Evolutionary conservation across 2,329 filamentous ascomycete species (phyloP).

Genomic region (Trichoderma sp.): DNA sequence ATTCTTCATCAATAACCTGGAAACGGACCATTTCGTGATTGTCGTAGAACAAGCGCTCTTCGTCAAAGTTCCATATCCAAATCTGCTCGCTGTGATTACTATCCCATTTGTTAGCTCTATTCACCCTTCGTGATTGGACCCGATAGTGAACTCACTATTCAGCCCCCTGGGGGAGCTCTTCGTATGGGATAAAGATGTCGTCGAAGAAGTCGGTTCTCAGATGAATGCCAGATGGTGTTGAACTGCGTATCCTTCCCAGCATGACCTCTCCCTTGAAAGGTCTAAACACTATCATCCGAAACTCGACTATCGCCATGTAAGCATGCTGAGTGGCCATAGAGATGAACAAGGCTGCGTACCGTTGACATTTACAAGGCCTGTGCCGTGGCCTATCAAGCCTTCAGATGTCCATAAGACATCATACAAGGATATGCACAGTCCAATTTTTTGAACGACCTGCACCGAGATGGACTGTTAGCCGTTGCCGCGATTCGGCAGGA

Average conservation of each 20-base stretch:
- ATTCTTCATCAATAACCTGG: constrained; percentile 80
- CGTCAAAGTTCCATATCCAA: constrained; percentile 81
- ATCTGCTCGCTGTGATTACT: constrained; percentile 72
- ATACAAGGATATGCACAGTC: constrained; percentile 89
- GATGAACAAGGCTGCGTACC: constrained; percentile 46
- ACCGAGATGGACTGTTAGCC: neutral
- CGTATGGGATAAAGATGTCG: constrained; percentile 77
- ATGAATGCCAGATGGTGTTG: constrained; percentile 68
- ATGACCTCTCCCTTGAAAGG: constrained; percentile 95
- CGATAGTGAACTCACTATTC: constrained; percentile 61
- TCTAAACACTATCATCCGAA: constrained; percentile 87
- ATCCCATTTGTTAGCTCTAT: constrained; percentile 25
- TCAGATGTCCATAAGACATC: constrained; percentile 87
- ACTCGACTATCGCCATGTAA: constrained; percentile 64
- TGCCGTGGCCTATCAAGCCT: constrained; percentile 88
- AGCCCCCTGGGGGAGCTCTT: constrained; percentile 70
- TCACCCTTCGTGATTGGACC: neutral
- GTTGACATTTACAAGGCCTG: constrained; percentile 90
- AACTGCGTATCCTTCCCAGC: constrained; percentile 75
- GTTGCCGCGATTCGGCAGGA: neutral
- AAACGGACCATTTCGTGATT: constrained; percentile 85
- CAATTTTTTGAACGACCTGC: constrained; percentile 85
- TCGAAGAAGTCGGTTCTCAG: constrained; percentile 90
- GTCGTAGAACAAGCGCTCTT: constrained; percentile 78
- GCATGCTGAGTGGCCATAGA: no score